Evolutionary conservation across 2,329 filamentous ascomycete species (phyloP).

Genomic region (Chaetomiaceae sp.): DNA sequence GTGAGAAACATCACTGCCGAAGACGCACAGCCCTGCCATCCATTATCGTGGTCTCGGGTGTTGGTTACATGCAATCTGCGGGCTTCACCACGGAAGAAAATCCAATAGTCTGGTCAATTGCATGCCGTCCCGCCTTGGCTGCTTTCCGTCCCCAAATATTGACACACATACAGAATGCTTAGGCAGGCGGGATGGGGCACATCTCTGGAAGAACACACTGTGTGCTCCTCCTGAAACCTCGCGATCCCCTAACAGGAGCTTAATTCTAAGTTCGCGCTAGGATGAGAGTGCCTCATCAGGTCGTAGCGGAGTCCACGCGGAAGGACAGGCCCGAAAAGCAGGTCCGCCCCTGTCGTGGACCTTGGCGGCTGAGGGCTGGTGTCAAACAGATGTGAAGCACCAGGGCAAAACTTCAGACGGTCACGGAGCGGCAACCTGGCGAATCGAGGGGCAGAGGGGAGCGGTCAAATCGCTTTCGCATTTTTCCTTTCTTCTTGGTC

Average conservation of each 20-base stretch:
- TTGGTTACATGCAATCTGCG: conserved; percentile 5
- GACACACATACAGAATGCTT: conserved; percentile 9
- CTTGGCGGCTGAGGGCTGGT: background rate
- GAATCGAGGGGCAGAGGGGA: background rate
- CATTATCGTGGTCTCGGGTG: conserved; percentile 6
- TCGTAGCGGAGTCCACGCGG: background rate
- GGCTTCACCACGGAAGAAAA: background rate
- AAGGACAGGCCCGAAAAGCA: background rate
- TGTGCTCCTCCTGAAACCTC: background rate
- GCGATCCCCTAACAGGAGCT: background rate
- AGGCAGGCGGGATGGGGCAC: background rate
- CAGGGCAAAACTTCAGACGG: background rate
- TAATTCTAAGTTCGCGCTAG: background rate
- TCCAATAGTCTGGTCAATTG: conserved; percentile 16
- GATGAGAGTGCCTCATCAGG: no score
- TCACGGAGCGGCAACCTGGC: background rate
- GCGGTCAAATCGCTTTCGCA: background rate
- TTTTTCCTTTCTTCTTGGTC: background rate
- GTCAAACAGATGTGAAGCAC: conserved; percentile 15
- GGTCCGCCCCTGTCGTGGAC: background rate
- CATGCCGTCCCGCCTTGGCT: conserved; percentile 4
- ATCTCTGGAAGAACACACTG: conserved; percentile 9
- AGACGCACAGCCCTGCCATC: no score
- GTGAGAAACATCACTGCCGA: conserved; percentile 10
- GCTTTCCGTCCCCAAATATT: conserved; percentile 12